These are phyloP conservation scores for Xenosphaeropsis pyriputrescens DNA, from an alignment of 2,329 filamentous ascomycete species.

Conservation along the genomic window DNA sequence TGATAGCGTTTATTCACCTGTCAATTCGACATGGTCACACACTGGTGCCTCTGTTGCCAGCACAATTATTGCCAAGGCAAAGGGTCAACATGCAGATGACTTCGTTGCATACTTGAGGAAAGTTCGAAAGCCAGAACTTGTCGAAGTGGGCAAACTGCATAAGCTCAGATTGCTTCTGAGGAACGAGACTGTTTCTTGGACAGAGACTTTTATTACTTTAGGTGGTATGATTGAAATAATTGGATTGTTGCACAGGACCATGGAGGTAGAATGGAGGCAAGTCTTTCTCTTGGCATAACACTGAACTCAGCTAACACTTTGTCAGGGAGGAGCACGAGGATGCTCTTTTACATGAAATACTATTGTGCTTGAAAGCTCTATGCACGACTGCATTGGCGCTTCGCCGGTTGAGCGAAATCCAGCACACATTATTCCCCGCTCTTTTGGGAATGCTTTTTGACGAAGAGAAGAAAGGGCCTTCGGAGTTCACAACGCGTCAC, in stretches of 20 bases:
- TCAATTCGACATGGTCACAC: constrained; percentile 35
- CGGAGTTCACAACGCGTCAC: constrained; percentile 85
- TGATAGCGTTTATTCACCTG: constrained; percentile 50
- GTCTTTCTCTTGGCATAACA: constrained; percentile 14
- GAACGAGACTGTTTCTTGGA: constrained; percentile 94
- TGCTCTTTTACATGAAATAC: constrained; percentile 75
- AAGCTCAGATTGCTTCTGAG: constrained; percentile 79
- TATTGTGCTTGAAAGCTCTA: constrained; percentile 86
- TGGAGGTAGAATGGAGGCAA: constrained; percentile 91
- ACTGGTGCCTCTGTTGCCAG: constrained; percentile 39
- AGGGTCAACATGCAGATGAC: constrained; percentile 61
- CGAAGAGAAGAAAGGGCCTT: constrained; percentile 94
- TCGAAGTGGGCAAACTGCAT: constrained; percentile 91
- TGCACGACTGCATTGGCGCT: constrained; percentile 83
- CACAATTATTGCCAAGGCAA: constrained; percentile 50
- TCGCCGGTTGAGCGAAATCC: constrained; percentile 66
- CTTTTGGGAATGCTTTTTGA: constrained; percentile 85
- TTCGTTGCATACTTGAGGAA: constrained; percentile 78
- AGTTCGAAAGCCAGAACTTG: constrained; percentile 63
- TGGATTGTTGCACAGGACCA: constrained; percentile 73
- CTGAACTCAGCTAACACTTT: constrained; percentile 10
- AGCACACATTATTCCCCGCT: constrained; percentile 70
- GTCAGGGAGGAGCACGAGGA: constrained; percentile 89
- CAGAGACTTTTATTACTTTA: constrained; percentile 76
- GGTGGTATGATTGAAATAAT: constrained; percentile 91